Evolutionary conservation across 164 flowering plant species (phyloP).

Genomic region (Magnolia sinica): DNA sequence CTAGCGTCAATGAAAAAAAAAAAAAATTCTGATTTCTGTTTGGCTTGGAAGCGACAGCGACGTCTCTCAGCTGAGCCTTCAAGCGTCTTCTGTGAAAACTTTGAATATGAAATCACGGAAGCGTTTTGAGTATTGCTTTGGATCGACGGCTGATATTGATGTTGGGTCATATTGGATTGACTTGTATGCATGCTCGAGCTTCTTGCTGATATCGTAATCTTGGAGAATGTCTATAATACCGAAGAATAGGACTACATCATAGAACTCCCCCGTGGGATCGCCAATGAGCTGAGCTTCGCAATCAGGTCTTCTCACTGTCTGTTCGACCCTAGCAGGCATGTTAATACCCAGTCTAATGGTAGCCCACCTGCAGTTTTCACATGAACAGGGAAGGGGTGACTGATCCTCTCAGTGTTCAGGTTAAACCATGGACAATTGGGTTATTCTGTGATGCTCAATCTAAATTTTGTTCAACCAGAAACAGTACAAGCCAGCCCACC

Average conservation of each 20-base stretch:
- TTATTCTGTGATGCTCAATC: background rate
- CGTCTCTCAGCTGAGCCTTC: conserved; percentile 4
- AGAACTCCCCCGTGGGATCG: conserved; percentile 56
- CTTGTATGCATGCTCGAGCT: conserved; percentile 85
- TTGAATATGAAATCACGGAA: conserved; percentile 66
- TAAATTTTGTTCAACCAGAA: too few relatives aligned
- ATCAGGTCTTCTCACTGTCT: conserved; percentile 45
- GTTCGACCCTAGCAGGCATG: conserved; percentile 79
- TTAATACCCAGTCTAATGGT: conserved; percentile 53
- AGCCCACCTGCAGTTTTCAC: conserved; percentile 42
- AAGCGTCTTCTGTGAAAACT: conserved; percentile 57
- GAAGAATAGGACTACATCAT: conserved; percentile 62
- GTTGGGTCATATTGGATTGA: conserved; percentile 72
- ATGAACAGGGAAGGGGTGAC: background rate
- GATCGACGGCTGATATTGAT: conserved; percentile 86
- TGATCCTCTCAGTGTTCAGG: background rate
- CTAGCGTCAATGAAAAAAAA: background rate
- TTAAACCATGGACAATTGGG: too few relatives aligned
- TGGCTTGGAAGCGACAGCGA: background rate
- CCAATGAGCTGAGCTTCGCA: conserved; percentile 37
- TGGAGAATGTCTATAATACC: conserved; percentile 84
- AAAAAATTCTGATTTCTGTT: background rate
- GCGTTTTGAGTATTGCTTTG: conserved; percentile 68
- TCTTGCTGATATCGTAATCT: conserved; percentile 81
- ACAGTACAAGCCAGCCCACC: too few relatives aligned